Conservation (phyloP, 2,329 filamentous ascomycete species). For the Diaporthe destruens region DNA sequence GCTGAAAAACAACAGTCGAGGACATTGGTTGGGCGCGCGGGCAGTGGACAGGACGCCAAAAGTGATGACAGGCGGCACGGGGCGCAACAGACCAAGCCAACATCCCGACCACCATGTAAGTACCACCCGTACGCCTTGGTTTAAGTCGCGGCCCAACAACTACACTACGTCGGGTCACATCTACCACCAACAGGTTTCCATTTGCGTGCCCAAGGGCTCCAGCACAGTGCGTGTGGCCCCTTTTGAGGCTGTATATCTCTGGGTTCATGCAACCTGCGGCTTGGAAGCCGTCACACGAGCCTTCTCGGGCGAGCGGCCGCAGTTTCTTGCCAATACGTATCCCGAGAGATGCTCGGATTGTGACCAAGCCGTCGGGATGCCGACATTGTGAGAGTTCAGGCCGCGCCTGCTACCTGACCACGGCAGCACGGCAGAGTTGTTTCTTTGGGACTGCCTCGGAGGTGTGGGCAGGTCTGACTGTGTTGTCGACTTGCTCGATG, state of each 20-base stretch:
- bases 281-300: conserved; percentile 35
- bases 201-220: conserved; percentile 19
- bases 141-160: conserved; percentile 4
- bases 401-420: not conserved
- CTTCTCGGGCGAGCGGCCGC: conserved; percentile 27
- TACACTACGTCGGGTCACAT: conserved; percentile 1
- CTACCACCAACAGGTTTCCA: not conserved
- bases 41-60: conserved; percentile 20
- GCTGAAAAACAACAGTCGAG: not conserved
- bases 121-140: not conserved
- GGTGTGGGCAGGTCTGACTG: conserved; percentile 23
- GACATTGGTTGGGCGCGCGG: not conserved
- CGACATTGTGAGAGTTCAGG: conserved; percentile 18
- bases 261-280: conserved; percentile 13
- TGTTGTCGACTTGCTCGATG: not conserved
- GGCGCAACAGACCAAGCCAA: conserved; percentile 16
- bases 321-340: conserved; percentile 18
- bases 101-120: conserved; percentile 5
- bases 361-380: conserved; percentile 23
- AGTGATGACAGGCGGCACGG: conserved; percentile 26
- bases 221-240: conserved; percentile 14
- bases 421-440: not conserved
- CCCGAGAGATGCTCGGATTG: conserved; percentile 12
- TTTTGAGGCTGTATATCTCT: conserved; percentile 3
- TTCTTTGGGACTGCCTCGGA: not conserved